Base-by-base conservation (phyloP, 1,284 basidiomycete species). In the Polyporus tsugae region DNA sequence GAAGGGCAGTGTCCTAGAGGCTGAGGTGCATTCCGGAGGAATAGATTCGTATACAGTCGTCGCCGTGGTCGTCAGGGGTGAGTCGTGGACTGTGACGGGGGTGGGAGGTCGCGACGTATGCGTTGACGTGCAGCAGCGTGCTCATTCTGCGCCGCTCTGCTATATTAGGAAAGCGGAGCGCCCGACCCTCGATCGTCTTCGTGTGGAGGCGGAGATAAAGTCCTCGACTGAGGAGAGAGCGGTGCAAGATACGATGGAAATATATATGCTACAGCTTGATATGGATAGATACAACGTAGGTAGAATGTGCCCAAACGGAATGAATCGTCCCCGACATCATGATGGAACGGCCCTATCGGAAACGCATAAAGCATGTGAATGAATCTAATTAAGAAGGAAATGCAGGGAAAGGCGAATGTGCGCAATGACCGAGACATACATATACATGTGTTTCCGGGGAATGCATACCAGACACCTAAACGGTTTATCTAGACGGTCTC, bases 401-500 rank as follows among this genome's bases (percentile, higher is more conserved):
- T 22, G 9, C n/a, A 10, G 19, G 19, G 35, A 17, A 15, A 36
- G 15, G 25, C 10, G 15, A 57, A 7, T 33, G 52, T 57, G 53
- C 19, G 42, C 39, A 46, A 10, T 9, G 33, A 35, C 29, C 15
- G 15, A 53, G 29, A 29, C n/a, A 15, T 41, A 41, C 35, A 22
- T 36, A 25, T 19, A 17, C 58, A 39, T 60, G 38, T 39, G 35
- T 59, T 59, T 59, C 29, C 52, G 17, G 13, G 2, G 11, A 55
- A 35, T 17, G 52, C 17, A 35, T 22, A 42, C 17, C 36, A 19
- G 7, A 55, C 73, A 25, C 22, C 46, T 22, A 49, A 11, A 46
- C 2, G 7, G 46, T 49, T 49, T 11, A 11, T 11, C 46, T 69
- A 75, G 29, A 73, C 70, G 1, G 79, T 81, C 74, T 84, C 81